A percentile compares a stretch with the other conserved stretches of the same genome.
These are phyloP conservation scores for Arthrobotrys sphaeroides DNA, from an alignment of 2,329 filamentous ascomycete species.

Conservation along the genomic window DNA sequence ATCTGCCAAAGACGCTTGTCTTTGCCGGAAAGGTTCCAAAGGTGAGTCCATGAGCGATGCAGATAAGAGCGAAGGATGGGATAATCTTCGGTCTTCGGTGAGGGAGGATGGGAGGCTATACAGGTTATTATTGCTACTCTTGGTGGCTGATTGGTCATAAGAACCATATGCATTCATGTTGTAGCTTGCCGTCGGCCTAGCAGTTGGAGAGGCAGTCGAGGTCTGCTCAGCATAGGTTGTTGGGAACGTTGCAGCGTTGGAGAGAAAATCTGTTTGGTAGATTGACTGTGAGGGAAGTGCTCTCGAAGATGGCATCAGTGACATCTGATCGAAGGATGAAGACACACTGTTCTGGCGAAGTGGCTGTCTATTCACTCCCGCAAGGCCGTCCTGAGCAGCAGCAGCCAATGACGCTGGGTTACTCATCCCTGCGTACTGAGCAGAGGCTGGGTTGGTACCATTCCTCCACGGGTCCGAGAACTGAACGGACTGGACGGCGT, in stretches of 20 bases:
- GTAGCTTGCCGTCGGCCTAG: constrained; percentile 19
- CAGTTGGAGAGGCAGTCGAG: constrained; percentile 36
- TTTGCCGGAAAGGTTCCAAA: constrained; percentile 61
- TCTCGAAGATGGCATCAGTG: constrained; percentile 43
- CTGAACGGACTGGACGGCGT: too few relatives aligned
- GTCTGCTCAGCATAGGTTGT: constrained; percentile 39
- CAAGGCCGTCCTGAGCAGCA: constrained; percentile 21
- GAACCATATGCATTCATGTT: constrained; percentile 36
- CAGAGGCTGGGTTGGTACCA: constrained; percentile 28
- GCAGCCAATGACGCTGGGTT: constrained; percentile 12
- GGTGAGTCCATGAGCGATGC: constrained; percentile 61
- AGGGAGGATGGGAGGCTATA: constrained; percentile 54
- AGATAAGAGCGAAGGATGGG: constrained; percentile 81
- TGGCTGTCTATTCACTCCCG: constrained; percentile 26
- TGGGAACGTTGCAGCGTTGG: constrained; percentile 17
- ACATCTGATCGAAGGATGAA: constrained; percentile 51
- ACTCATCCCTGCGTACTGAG: constrained; percentile 32
- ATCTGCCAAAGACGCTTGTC: constrained; percentile 73
- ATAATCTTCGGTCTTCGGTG: constrained; percentile 73
- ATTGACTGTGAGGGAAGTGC: constrained; percentile 43
- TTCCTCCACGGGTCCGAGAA: constrained; percentile 52
- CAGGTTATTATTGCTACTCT: constrained; percentile 51
- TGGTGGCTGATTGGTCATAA: constrained; percentile 38
- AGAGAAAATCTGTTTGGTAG: constrained; percentile 47
- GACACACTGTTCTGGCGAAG: constrained; percentile 54